phyloP scores from a whole-genome alignment of 1,284 basidiomycete species.

The Microbotryum lychnidis-dioicae region DNA sequence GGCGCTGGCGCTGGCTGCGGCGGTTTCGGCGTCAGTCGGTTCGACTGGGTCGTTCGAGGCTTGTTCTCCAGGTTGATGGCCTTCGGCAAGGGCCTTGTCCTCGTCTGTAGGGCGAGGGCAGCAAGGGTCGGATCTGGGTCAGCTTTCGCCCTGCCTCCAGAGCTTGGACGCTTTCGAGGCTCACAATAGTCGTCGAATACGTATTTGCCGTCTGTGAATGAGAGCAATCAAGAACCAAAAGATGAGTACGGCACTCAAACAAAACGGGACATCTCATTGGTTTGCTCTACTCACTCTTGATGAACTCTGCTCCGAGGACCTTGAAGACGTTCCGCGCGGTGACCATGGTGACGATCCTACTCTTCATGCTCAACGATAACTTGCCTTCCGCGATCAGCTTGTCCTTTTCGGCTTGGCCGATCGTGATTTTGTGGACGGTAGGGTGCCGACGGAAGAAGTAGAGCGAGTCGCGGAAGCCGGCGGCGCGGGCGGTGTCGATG shows the following conservation, averaged over 20 bases:
- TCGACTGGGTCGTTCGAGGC: conserved; percentile 22
- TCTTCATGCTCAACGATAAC: conserved; percentile 77
- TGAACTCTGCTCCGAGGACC: conserved; percentile 81
- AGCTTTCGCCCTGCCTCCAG: too few species aligned
- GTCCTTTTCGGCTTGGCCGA: conserved; percentile 80
- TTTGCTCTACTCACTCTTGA: conserved; percentile 55
- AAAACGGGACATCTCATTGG: too few species aligned
- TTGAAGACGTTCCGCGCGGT: conserved; percentile 90
- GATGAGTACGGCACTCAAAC: background rate
- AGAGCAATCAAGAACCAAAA: background rate
- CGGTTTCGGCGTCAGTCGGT: conserved; percentile 35
- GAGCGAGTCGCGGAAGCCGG: conserved; percentile 89
- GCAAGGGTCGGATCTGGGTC: background rate
- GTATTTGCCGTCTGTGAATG: conserved; percentile 66
- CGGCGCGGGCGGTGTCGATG: conserved; percentile 90
- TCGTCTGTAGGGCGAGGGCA: conserved; percentile 24
- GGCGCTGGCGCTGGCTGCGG: conserved; percentile 41
- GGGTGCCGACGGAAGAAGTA: conserved; percentile 92
- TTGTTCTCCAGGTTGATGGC: conserved; percentile 30
- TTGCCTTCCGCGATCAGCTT: conserved; percentile 79
- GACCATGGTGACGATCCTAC: conserved; percentile 85
- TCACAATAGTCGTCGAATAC: conserved; percentile 94
- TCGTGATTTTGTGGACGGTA: conserved; percentile 79
- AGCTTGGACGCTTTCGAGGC: conserved; percentile 40
- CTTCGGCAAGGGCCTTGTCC: conserved; percentile 30